Percentiles rank a stretch among this genome's conserved stretches.
Conservation (phyloP, 2,329 filamentous ascomycete genomes). For the Clonostachys solani region DNA sequence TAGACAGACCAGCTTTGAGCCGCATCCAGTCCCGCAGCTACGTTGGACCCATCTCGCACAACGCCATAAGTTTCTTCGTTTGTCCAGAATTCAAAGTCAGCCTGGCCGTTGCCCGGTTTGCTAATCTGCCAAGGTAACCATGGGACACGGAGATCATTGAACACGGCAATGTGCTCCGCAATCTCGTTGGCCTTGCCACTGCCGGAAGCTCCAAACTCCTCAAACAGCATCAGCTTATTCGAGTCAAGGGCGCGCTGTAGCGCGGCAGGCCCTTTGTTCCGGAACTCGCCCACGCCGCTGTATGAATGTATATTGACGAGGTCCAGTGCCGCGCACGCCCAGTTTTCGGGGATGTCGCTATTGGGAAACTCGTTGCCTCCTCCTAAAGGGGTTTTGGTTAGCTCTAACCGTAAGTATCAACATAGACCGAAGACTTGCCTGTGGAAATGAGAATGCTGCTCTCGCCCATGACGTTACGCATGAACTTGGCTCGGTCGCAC, state of each 20-base stretch:
- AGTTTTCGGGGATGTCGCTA: constrained; percentile 1
- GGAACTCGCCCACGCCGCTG: constrained; percentile 2
- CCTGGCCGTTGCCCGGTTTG: constrained; percentile 2
- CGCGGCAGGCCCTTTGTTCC: not conserved
- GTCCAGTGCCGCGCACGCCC: constrained; percentile 1
- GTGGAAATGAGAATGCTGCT: constrained; percentile 1
- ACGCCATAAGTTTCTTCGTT: not conserved
- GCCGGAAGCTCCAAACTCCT: constrained; percentile 2
- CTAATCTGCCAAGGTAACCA: constrained; percentile 4
- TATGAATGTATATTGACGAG: constrained; percentile 1
- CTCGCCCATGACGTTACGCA: constrained; percentile 1
- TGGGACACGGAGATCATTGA: constrained; percentile 2
- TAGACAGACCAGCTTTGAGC: not conserved
- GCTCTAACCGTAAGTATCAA: not conserved
- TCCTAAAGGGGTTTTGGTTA: not conserved
- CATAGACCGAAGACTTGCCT: not conserved
- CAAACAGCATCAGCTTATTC: constrained; percentile 1
- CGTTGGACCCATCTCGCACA: not conserved
- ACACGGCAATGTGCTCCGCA: not conserved
- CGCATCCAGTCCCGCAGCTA: not conserved
- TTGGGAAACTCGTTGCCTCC: constrained; percentile 3
- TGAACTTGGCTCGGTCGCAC: constrained; percentile 2
- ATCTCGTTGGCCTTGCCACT: not conserved
- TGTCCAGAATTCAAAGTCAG: constrained; percentile 3
- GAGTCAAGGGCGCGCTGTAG: not conserved